A percentile compares a stretch with the other conserved stretches of the same genome.
These are phyloP conservation scores for Hanseniaspora lindneri DNA, from an alignment of 805 yeast genomes.

Conservation along the genomic window DNA sequence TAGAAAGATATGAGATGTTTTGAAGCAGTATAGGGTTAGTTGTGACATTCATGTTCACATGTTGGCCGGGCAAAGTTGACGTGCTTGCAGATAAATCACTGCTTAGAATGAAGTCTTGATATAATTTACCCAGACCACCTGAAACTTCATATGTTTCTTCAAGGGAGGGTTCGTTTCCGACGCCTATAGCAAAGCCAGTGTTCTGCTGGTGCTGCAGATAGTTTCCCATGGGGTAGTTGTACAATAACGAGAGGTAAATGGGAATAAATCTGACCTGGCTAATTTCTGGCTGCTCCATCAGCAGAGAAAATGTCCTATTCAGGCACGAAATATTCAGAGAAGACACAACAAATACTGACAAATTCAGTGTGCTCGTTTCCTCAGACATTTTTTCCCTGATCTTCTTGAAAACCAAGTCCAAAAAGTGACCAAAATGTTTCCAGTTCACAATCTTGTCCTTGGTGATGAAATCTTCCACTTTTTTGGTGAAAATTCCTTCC, in stretches of 20 bases:
- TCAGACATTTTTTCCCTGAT: not conserved
- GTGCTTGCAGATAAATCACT: not conserved
- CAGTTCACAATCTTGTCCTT: constrained; percentile 7
- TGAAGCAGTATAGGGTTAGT: constrained; percentile 9
- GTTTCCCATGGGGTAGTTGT: constrained; percentile 15
- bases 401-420: not conserved
- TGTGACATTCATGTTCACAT: constrained; percentile 5
- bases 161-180: not conserved
- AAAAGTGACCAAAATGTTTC: not conserved
- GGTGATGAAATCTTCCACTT: not conserved
- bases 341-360: not conserved
- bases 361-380: not conserved
- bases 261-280: constrained; percentile 8
- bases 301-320: not conserved
- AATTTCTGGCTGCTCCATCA: not conserved
- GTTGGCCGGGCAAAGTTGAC: not conserved
- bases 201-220: constrained; percentile 2
- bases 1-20: constrained; percentile 1
- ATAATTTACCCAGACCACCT: constrained; percentile 11
- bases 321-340: not conserved
- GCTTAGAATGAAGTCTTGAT: constrained; percentile 7
- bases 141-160: constrained; percentile 5
- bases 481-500: not conserved
- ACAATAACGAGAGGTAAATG: constrained; percentile 4
- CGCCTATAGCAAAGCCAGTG: not conserved